Evolutionary conservation across 176 grass and related monocot genomes (phyloP).

Genomic region (Miscanthus lutarioriparius): DNA sequence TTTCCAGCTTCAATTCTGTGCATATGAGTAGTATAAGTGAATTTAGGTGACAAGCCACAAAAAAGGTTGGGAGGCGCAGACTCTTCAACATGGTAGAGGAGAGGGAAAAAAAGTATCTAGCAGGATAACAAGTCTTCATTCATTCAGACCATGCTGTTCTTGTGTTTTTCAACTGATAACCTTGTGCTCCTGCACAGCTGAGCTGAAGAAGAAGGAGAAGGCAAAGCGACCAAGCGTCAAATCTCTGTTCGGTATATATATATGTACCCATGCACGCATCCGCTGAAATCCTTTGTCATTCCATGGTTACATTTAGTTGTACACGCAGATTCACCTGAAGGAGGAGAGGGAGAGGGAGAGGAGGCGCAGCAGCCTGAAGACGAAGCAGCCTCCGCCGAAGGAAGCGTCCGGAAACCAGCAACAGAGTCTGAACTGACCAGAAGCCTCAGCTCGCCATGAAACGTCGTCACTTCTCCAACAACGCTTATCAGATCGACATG

Average conservation of each 20-base stretch:
- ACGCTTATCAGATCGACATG: neutral
- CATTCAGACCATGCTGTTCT: neutral
- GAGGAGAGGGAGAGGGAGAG: neutral
- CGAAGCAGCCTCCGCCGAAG: constrained; percentile 15
- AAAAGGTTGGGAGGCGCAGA: neutral
- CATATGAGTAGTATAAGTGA: neutral
- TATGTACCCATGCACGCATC: neutral
- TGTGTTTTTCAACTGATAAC: neutral
- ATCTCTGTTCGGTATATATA: constrained; percentile 65
- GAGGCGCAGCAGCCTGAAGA: neutral
- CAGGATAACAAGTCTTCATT: neutral
- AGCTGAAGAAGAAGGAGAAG: constrained; percentile 94
- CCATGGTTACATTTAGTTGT: neutral
- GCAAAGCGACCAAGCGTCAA: constrained; percentile 91
- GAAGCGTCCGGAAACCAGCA: constrained; percentile 42
- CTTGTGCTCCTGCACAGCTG: constrained; percentile 49
- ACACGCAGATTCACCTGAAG: constrained; percentile 41
- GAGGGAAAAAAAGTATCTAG: neutral
- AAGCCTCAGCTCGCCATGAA: constrained; percentile 51
- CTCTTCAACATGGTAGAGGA: neutral
- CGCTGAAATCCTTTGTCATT: neutral
- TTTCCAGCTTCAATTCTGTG: neutral
- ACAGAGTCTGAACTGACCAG: constrained; percentile 46
- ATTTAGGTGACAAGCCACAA: neutral
- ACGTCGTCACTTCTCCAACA: neutral